Percentiles rank a stretch among this genome's conserved stretches.
These are phyloP conservation scores for Vaccinium vitisidaea DNA, from an alignment of 148 eudicot genomes.

Conservation along the genomic window DNA sequence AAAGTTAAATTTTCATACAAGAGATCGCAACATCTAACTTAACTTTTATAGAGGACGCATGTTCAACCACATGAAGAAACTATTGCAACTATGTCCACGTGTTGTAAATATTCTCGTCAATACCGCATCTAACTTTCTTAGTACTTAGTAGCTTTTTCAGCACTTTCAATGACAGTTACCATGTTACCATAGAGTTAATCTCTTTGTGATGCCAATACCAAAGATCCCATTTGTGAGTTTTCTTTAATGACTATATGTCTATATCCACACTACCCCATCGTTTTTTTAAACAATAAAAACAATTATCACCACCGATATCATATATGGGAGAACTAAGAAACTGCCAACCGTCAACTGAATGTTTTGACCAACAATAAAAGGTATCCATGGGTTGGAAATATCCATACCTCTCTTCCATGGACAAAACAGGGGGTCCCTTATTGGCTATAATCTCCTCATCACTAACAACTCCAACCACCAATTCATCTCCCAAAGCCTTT, in stretches of 20 bases:
- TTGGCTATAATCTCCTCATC: conserved; percentile 89
- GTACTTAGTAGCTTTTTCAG: neutral
- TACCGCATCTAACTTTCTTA: neutral
- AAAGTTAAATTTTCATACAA: neutral
- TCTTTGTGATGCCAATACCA: neutral
- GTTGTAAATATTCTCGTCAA: neutral
- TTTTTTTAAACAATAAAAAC: neutral
- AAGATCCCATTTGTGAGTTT: neutral
- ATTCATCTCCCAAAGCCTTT: conserved; percentile 86
- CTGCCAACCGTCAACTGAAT: neutral
- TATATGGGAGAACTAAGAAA: neutral
- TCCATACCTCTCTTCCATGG: conserved; percentile 88
- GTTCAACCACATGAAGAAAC: neutral
- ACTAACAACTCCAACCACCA: conserved; percentile 85
- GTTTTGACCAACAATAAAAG: neutral
- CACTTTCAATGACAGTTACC: neutral
- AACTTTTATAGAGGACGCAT: neutral
- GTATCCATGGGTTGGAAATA: neutral
- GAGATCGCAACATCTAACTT: neutral
- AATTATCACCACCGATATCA: neutral
- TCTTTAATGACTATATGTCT: neutral
- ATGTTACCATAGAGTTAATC: neutral
- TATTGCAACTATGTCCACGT: neutral
- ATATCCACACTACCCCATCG: neutral
- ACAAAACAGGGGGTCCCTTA: conserved; percentile 92